Evolutionary conservation across 2,329 filamentous ascomycete genomes (phyloP), one percentile per base, ranked within the genome.

Genomic region (Cadophora luteo-olivacea): DNA sequence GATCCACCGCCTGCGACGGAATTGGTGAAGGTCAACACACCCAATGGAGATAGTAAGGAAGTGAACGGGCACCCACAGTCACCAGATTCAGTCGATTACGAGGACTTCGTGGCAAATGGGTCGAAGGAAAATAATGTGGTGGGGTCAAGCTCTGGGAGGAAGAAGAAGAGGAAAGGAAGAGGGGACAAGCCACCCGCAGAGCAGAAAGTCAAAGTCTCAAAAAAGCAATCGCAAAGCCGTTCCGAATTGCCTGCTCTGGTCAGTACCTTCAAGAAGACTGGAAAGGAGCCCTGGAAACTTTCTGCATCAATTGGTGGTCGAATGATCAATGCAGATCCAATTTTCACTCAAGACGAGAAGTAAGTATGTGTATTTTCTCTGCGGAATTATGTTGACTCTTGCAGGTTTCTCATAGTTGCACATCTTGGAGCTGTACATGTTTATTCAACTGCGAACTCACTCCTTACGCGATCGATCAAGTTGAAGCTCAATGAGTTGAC

Each of bases 381-480:
- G 33, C 48, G 48, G 22, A 70, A 65, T 66, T 11, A 38, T 69
- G 57, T 69, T 74, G 65, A 73, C 62, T 19, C 8, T 58, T 63
- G 61, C 75, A 75, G 92, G 77, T 86, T 91, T 79, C 78, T 97
- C 49, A 89, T 97, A 67, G 79, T 97, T 66, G 87, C 91, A 38
- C 92, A 93, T 75, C 87, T 89, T 69, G 90, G 87, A 33, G 90
- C 91, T 11, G 84, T 97, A 65, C 91, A 94, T 78, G 86, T 97
- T 32, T 97, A 96, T 80, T 92, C 92, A 1, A 88, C 92, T 36
- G 84, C 87, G 72, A 94, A 93, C 65, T 98, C 96, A 1, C 86
- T 97, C 61, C 87, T 97, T 25, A 84, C 93, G 57, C 89, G 93
- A 73, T 88, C 89, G 66, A 90, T 97, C 61, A 82, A 86, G 14